These are phyloP conservation scores for Oryza meyeriana DNA, from an alignment of 176 grass and related monocot genomes.

Conservation along the genomic window DNA sequence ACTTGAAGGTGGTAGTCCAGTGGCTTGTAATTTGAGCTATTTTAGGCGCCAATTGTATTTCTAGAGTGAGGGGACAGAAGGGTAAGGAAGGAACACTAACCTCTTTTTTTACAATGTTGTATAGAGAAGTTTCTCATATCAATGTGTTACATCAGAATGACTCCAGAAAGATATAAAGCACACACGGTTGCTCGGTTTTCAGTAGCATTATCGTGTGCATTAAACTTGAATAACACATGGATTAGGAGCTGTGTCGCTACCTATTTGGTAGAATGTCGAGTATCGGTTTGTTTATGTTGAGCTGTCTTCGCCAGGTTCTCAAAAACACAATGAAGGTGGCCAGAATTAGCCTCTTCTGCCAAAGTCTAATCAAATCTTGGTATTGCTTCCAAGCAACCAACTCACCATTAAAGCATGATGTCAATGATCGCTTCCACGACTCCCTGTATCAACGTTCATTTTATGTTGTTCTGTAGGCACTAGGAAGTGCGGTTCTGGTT, in stretches of 20 bases:
- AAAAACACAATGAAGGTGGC: background rate
- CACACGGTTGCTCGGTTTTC: background rate
- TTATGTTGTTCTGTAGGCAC: no score
- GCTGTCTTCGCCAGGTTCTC: background rate
- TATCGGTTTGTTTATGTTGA: slow-evolving; percentile 6
- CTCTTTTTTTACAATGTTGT: slow-evolving; percentile 22
- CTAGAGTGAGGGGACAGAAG: slow-evolving; percentile 55
- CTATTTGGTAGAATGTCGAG: background rate
- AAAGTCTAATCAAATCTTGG: background rate
- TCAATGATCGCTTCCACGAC: background rate
- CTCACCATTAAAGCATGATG: background rate
- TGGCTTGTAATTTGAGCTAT: slow-evolving; percentile 42
- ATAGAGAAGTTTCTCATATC: slow-evolving; percentile 50
- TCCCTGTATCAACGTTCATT: background rate
- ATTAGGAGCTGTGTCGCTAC: background rate
- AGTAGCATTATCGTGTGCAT: background rate
- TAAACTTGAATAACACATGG: background rate
- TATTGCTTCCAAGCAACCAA: background rate
- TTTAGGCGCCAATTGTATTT: slow-evolving; percentile 44
- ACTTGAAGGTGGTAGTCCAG: slow-evolving; percentile 26
- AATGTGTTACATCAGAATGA: slow-evolving; percentile 31
- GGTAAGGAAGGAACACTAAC: slow-evolving; percentile 46
- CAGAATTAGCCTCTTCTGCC: background rate
- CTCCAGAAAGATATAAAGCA: slow-evolving; percentile 19
- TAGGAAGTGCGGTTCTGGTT: background rate